A percentile compares a stretch with the other conserved stretches of the same genome.
These are phyloP conservation scores for Candida nitratophila DNA, from an alignment of 805 yeast species.

Conservation along the genomic window DNA sequence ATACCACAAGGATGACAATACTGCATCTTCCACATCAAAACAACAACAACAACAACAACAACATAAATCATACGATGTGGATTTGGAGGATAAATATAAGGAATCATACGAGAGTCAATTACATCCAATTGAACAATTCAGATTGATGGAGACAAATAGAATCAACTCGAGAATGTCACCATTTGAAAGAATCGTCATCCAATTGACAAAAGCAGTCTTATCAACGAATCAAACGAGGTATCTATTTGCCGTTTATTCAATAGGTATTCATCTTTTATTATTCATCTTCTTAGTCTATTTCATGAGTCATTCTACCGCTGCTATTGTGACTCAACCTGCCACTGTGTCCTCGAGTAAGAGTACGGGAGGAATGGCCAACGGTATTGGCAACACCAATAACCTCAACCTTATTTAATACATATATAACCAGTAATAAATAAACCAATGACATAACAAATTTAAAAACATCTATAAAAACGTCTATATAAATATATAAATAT, in stretches of 20 bases:
- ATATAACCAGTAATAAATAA: no score
- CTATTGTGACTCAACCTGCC: slow-evolving; percentile 2
- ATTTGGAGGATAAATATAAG: slow-evolving; percentile 53
- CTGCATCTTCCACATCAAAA: slow-evolving; percentile 10
- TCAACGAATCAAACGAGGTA: slow-evolving; percentile 68
- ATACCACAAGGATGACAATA: slow-evolving; percentile 31
- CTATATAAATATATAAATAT: no score
- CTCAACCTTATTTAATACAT: background rate
- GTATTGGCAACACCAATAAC: background rate
- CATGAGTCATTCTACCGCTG: slow-evolving; percentile 22
- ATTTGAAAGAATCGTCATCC: slow-evolving; percentile 68
- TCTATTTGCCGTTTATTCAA: slow-evolving; percentile 66
- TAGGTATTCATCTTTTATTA: slow-evolving; percentile 67
- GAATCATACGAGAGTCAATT: slow-evolving; percentile 66
- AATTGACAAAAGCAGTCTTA: slow-evolving; percentile 65
- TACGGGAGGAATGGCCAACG: slow-evolving; percentile 2
- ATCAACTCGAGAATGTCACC: slow-evolving; percentile 67
- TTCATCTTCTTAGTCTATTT: slow-evolving; percentile 55
- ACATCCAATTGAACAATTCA: slow-evolving; percentile 79
- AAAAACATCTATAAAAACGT: no score
- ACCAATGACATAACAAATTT: no score
- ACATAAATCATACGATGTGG: slow-evolving; percentile 8
- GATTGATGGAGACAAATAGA: slow-evolving; percentile 70
- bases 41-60: slow-evolving; percentile 22
- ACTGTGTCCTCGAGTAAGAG: background rate